Evolutionary conservation across 176 grass and related monocot species (phyloP).

Genomic region (Aegilops bicornis): DNA sequence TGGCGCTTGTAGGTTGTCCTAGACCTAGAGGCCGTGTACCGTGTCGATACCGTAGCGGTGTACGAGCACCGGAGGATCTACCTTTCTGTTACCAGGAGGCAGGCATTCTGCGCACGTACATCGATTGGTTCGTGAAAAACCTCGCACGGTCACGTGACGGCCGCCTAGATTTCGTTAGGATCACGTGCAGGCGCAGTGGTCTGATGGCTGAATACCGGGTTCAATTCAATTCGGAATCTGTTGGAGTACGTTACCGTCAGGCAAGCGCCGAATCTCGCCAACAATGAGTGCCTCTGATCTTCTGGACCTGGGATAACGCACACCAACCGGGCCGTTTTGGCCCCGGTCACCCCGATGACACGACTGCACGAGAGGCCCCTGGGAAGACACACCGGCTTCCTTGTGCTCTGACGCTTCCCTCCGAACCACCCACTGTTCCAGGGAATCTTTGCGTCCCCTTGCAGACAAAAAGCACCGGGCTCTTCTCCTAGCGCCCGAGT

Average conservation of each 20-base stretch:
- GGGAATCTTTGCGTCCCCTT: constrained; percentile 8
- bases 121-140: not conserved
- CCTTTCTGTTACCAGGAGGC: not conserved
- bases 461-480: not conserved
- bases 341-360: not conserved
- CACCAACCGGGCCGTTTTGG: constrained; percentile 16
- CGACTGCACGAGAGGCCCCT: not conserved
- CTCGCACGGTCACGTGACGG: not conserved
- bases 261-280: not conserved
- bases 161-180: not conserved
- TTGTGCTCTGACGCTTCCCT: not conserved
- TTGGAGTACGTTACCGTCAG: not conserved
- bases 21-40: not conserved
- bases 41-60: not conserved
- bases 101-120: not conserved
- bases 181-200: not conserved
- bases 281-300: not conserved
- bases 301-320: not conserved
- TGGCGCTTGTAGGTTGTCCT: not conserved
- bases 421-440: not conserved
- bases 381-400: not conserved
- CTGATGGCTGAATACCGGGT: not conserved
- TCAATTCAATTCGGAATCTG: not conserved
- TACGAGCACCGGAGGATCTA: too few relatives aligned
- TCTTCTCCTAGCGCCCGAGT: not conserved